Evolutionary conservation across 805 yeast species (phyloP), one percentile per base, ranked within the genome.

Genomic region (Teunomyces aglyptinius): DNA sequence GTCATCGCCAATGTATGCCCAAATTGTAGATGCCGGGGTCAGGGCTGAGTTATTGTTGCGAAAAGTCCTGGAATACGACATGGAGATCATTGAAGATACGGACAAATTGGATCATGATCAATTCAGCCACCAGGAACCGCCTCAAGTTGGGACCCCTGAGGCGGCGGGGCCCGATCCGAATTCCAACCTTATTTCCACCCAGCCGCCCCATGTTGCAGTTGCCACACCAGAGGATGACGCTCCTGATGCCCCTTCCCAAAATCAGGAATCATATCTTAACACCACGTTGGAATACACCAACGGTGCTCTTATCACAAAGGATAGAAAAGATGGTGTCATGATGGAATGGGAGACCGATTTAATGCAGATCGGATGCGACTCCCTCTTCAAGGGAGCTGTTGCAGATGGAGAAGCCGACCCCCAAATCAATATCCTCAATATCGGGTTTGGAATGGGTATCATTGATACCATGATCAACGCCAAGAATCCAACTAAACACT

Each of bases 361-460:
- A 46, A 91, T 91, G 98, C 71, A 76, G 44, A 73, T 83, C 12
- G 96, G 96, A 1, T 85, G 95, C 46, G 82, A 86, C 28, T 70
- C 92, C 0, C 61, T 92, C n/a, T 83, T 85, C 60, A 71, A 71
- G 41, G 71, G 80, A 1, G 56, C 67, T 10, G 62, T 57, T 6
- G 43, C 67, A 55, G 57, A 61, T 16, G 57, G 57, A 6, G 71
- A 67, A 39, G 62, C 61, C 1, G 71, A 73, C 29, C 61, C 71
- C 7, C 75, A 71, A 34, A 55, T 74, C 16, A 77, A 71, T 33
- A 81, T 92, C 2, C 70, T 92, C 31, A 91, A 91, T 58, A 87
- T 91, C 33, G 98, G 98, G 0, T 91, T 92, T 62, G 98, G 98
- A 2, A 89, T 91, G 97, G 98, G 98, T 2, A 92, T 91, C 45